These are phyloP conservation scores for Vigna reflexopilosa DNA, from an alignment of 306 rosid genomes.

Conservation along the genomic window DNA sequence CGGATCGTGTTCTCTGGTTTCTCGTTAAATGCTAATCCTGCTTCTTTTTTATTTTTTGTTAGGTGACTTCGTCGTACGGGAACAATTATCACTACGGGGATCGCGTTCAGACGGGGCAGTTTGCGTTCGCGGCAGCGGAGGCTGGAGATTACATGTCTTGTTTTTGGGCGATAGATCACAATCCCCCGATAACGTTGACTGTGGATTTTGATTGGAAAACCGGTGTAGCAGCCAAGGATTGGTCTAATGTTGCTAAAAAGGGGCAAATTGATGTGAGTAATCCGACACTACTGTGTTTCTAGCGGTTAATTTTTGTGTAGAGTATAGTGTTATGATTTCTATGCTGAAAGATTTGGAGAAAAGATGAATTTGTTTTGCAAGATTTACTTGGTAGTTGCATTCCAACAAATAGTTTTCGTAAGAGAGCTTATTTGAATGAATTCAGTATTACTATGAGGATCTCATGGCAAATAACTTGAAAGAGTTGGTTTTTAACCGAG, in stretches of 20 bases:
- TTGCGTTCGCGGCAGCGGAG: constrained; percentile 74
- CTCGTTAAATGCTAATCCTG: constrained; percentile 8
- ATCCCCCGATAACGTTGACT: constrained; percentile 62
- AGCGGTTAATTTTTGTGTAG: constrained; percentile 1
- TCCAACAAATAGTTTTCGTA: neutral
- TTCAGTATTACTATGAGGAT: neutral
- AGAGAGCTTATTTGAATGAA: constrained; percentile 27
- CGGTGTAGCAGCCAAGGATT: constrained; percentile 93
- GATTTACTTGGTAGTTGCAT: constrained; percentile 4
- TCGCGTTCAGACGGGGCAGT: constrained; percentile 70
- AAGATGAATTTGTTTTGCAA: neutral
- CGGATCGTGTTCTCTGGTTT: constrained; percentile 16
- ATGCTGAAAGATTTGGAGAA: neutral
- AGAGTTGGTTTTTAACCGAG: neutral
- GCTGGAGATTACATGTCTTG: constrained; percentile 91
- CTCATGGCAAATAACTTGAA: neutral
- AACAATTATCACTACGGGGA: constrained; percentile 77
- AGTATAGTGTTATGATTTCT: constrained; percentile 25
- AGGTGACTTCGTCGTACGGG: constrained; percentile 90
- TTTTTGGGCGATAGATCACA: constrained; percentile 77
- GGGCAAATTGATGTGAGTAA: constrained; percentile 89
- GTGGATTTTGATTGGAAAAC: constrained; percentile 93
- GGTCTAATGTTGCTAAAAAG: constrained; percentile 95
- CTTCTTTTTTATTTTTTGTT: neutral
- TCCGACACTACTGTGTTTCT: constrained; percentile 15